Base-by-base conservation (phyloP, 2,329 filamentous ascomycete genomes). In the Colletotrichum ledebouriae region DNA sequence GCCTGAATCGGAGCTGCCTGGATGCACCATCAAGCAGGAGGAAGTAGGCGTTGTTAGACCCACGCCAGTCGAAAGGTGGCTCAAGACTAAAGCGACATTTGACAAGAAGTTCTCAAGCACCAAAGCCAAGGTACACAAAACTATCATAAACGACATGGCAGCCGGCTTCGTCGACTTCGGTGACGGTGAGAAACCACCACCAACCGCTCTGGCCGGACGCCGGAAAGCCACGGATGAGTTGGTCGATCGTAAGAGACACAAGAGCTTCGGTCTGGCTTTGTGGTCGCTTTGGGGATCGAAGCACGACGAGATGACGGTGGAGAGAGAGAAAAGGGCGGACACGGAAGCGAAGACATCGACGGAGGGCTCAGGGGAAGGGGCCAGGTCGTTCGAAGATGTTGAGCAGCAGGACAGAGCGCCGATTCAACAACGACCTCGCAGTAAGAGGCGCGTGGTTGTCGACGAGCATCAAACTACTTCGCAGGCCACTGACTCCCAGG, bases 251-350 rank as follows among this genome's bases (percentile, higher is more conserved):
- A 85, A 86, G 75, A 89, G 84, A 78, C 85, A 80, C 72, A 90
- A 87, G 83, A 94, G 92, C 71, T 88, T 91, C 79, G 93, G 92
- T 7, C 83, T 98, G 77, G 88, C 90, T 2, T 81, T 98, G 71
- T 98, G 95, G 95, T 92, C 90, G 57, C 84, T 91, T 1, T 97
- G 94, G 92, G 94, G 93, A 13, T 94, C 91, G 52, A 97, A 92
- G 76, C 94, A 98, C 75, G 96, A 98, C 76, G 87, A 95, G 77
- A 85, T 85, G 70, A 92, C 92, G 0, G 85, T 97, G 3, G 81
- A 84, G 53, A 82, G 87, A 3, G 87, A 90, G 75, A 77, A 86
- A 59, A 83, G 85, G 71, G 84, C 84, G 1, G 83, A 84, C n/a
- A 46, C 57, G 2, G 58, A 41, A 10, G 63, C 46, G 6, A 76